Evolutionary conservation across 176 grass and related monocot species (phyloP).

Genomic region (Areca catechu): DNA sequence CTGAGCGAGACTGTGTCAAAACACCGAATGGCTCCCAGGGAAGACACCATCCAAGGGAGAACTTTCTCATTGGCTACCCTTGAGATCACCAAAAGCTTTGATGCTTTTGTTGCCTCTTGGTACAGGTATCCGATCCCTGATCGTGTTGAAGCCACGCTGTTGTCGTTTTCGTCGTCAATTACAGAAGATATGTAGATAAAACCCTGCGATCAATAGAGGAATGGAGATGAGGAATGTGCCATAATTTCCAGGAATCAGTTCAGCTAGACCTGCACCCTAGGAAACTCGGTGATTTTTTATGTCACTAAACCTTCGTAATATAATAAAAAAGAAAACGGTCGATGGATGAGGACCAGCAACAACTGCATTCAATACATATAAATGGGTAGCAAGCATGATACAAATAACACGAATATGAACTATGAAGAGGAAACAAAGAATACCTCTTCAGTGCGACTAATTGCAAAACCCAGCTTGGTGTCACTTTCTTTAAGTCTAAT

Average conservation of each 20-base stretch:
- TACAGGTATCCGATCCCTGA: slow-evolving; percentile 65
- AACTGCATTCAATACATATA: too few relatives aligned
- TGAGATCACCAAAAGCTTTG: slow-evolving; percentile 63
- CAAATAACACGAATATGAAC: too few relatives aligned
- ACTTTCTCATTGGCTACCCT: slow-evolving; percentile 69
- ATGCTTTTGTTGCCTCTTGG: slow-evolving; percentile 34
- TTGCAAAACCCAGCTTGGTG: slow-evolving; percentile 12
- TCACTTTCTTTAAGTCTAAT: slow-evolving; percentile 12
- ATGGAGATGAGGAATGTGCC: too few relatives aligned
- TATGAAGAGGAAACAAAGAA: background rate
- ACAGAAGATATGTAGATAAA: slow-evolving; percentile 86
- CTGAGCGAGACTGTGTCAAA: slow-evolving; percentile 86
- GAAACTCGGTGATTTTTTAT: too few relatives aligned
- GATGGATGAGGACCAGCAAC: too few relatives aligned
- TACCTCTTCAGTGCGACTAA: slow-evolving; percentile 18
- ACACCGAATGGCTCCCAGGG: slow-evolving; percentile 53
- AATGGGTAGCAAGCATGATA: too few relatives aligned
- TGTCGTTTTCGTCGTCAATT: slow-evolving; percentile 29
- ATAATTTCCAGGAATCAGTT: too few relatives aligned
- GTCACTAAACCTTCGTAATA: too few relatives aligned
- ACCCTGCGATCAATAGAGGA: slow-evolving; percentile 31
- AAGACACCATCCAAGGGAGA: slow-evolving; percentile 72
- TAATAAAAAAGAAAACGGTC: too few relatives aligned
- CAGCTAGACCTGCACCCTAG: too few relatives aligned
- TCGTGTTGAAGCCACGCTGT: slow-evolving; percentile 38